These are phyloP conservation scores for Abrus precatorius DNA, from an alignment of 306 rosid species.

Conservation along the genomic window DNA sequence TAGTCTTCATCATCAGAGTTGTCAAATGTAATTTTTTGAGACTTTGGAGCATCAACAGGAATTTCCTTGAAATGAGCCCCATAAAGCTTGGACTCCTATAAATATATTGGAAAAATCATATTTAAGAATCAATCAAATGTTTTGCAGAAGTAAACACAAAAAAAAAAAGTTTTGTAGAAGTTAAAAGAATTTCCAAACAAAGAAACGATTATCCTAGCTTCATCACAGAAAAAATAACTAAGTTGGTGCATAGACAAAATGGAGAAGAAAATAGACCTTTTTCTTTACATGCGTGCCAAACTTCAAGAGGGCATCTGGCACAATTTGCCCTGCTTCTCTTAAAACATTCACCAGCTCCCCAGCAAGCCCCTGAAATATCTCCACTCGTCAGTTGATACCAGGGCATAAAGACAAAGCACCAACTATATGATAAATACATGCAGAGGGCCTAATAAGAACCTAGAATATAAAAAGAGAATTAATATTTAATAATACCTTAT, in stretches of 20 bases:
- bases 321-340: conserved; percentile 88
- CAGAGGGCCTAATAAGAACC: background rate
- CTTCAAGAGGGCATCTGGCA: conserved; percentile 75
- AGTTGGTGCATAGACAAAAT: conserved; percentile 11
- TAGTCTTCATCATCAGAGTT: conserved; percentile 83
- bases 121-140: conserved; percentile 31
- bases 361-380: conserved; percentile 80
- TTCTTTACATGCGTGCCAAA: conserved; percentile 97
- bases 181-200: conserved; percentile 13
- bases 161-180: conserved; percentile 2
- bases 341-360: conserved; percentile 98
- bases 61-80: conserved; percentile 97
- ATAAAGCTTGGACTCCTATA: conserved; percentile 91
- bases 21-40: conserved; percentile 78
- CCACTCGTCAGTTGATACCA: conserved; percentile 9
- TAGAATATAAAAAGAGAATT: background rate
- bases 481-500: conserved; percentile 63
- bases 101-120: conserved; percentile 26
- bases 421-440: conserved; percentile 16
- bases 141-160: background rate
- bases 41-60: conserved; percentile 76
- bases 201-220: conserved; percentile 15
- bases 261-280: conserved; percentile 66
- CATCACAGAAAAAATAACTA: conserved; percentile 11
- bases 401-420: background rate